Evolutionary conservation across 805 yeast species (phyloP), one percentile per base, ranked within the genome.

Genomic region (Metschnikowia santaceciliae): DNA sequence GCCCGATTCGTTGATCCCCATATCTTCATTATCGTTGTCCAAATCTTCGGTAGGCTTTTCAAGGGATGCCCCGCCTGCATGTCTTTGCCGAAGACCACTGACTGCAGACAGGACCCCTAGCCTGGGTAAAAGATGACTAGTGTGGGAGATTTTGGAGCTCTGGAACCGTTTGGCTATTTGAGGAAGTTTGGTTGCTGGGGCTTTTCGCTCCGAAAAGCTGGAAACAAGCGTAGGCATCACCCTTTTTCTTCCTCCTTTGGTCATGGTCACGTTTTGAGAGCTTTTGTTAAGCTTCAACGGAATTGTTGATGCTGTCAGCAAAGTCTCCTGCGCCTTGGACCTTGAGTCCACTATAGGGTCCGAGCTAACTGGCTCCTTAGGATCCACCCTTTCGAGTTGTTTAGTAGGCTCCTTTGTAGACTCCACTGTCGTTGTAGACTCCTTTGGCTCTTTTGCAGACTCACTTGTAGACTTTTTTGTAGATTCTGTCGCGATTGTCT

Each of bases 161-260:
- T 22, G 22, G 32, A 49, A 23, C 14, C 44, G 32, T 47, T 23
- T 26, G 32, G 36, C 8, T 15, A 19, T 14, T 15, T 13, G 14
- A 14, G 41, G n/a, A 47, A 33, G 17, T 23, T 41, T 32, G 13
- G 6, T 15, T 13, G 19, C 8, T 30, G 48, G 17, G 30, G 35
- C 14, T 45, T 41, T 19, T 26, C 66, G 62, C 11, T 44, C 53
- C 14, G 75, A 63, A 1, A 79, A 61, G 1, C 73, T 63, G 0
- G 91, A 81, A 3, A 86, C 76, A 13, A 86, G 65, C 20, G 83
- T 73, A 4, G 94, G 95, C 0, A 88, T 79, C 2, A 88, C 90
- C 57, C 94, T 69, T 58, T 86, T 87, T 60, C 81, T 82, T 3
- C 94, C 94, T 36, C 85, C 84, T 58, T 88, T 86, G 0, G 91